phyloP scores from a whole-genome alignment of 1,284 basidiomycete species.

The Cryptococcus hybrid region DNA sequence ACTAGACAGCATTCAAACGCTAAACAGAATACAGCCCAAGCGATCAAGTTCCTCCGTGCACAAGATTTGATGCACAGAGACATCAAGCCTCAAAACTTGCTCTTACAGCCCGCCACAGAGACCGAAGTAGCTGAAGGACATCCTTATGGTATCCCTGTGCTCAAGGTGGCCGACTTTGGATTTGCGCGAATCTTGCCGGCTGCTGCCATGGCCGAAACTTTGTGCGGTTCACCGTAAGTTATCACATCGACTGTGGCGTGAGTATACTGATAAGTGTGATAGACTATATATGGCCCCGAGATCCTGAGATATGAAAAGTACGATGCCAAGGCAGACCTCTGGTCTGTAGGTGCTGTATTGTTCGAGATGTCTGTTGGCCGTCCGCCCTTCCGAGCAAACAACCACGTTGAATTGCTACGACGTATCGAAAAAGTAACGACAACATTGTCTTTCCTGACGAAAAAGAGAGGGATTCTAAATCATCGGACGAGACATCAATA shows the following conservation, averaged over 20 bases:
- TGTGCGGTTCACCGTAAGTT: constrained; percentile 92
- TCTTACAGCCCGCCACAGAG: constrained; percentile 77
- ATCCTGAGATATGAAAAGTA: constrained; percentile 97
- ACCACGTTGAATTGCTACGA: constrained; percentile 92
- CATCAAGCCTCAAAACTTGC: constrained; percentile 93
- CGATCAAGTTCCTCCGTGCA: constrained; percentile 85
- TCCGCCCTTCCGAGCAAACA: constrained; percentile 91
- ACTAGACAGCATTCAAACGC: background rate
- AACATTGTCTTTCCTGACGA: constrained; percentile 90
- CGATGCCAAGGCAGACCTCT: constrained; percentile 95
- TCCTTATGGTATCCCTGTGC: constrained; percentile 85
- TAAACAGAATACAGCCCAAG: constrained; percentile 62
- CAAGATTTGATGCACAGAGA: constrained; percentile 93
- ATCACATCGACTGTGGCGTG: background rate
- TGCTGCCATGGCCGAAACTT: constrained; percentile 92
- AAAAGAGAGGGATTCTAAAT: constrained; percentile 52
- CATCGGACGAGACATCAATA: constrained; percentile 8
- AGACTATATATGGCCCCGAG: constrained; percentile 98
- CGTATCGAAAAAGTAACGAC: constrained; percentile 79
- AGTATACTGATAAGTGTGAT: background rate
- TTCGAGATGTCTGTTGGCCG: constrained; percentile 94
- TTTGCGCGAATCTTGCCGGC: constrained; percentile 92
- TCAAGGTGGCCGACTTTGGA: constrained; percentile 97
- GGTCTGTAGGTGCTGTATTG: constrained; percentile 96
- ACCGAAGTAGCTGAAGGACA: constrained; percentile 81